Base-by-base conservation (phyloP, 768 basidiomycete genomes). In the Kwoniella dendrophila region DNA sequence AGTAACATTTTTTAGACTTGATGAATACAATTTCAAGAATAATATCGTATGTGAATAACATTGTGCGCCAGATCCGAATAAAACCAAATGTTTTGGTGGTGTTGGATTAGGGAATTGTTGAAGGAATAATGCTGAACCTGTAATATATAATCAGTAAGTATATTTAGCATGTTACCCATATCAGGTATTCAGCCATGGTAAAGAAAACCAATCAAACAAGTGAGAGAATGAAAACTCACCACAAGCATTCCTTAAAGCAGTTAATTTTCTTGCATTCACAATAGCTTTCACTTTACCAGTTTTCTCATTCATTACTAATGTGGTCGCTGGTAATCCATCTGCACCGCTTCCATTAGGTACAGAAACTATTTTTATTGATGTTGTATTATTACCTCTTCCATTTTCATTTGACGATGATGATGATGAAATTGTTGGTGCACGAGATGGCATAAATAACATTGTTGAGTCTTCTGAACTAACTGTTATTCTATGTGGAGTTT, bases 391-490 rank as follows among this genome's bases (percentile, higher is more conserved):
- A n/a, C n/a, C n/a, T n/a, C n/a, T n/a, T n/a, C n/a, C n/a, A n/a
- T n/a, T n/a, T n/a, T n/a, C n/a, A n/a, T n/a, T n/a, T n/a, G n/a
- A n/a, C n/a, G n/a, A n/a, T 16, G 33, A 55, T 8, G 52, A 34
- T 79, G 74, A 27, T 12, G 14, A 20, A 12, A 10, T 1, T 27
- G 59, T 61, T 16, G 60, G 60, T 14, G 88, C 81, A 26, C 87
- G 84, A 6, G 89, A 85, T 1, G 92, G 91, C 92, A 95, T 95
- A 78, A 92, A 89, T 2, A 96, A 81, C 0, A 84, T 81, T 0
- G 83, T 87, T 67, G 90, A 86, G 43, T 82, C 81, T 7, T 76
- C 69, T 52, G 83, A 85, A 0, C 81, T 80, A 11, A 92, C 74
- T 0, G 82, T 78, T 0, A 83, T 84, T 50, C 92, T 83, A 56